Conservation (phyloP, 139 green algal genomes). For the Nannochloris sp. region DNA sequence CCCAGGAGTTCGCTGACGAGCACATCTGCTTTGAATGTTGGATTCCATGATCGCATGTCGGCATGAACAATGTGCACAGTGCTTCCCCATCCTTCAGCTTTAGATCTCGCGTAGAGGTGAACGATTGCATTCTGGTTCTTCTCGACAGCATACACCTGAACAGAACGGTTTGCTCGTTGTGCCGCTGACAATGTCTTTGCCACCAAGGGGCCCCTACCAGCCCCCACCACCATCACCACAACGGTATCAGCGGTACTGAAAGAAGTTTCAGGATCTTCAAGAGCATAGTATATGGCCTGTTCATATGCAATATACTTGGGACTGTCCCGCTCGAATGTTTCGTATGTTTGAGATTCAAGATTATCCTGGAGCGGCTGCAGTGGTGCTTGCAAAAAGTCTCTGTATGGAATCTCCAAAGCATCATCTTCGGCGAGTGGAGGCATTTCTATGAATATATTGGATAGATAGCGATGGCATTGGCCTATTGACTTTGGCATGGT, state of each 20-base stretch:
- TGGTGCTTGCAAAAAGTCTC: conserved; percentile 87
- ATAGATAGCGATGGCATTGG: conserved; percentile 88
- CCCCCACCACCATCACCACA: conserved; percentile 89
- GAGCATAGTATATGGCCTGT: conserved; percentile 56
- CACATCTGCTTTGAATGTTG: conserved; percentile 77
- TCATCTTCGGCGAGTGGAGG: conserved; percentile 36
- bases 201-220: conserved; percentile 88
- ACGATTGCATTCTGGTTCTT: conserved; percentile 98
- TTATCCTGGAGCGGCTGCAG: conserved; percentile 92
- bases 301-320: conserved; percentile 92
- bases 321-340: conserved; percentile 92
- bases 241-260: conserved; percentile 7
- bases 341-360: conserved; percentile 91
- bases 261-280: conserved; percentile 45
- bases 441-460: conserved; percentile 75
- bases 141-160: conserved; percentile 90
- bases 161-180: conserved; percentile 13
- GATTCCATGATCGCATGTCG: conserved; percentile 81
- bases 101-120: conserved; percentile 71
- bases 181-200: conserved; percentile 53
- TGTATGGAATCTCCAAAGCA: conserved; percentile 65
- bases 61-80: conserved; percentile 59
- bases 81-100: conserved; percentile 37
- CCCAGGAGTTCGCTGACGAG: conserved; percentile 89
- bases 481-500: conserved; percentile 41